Conservation (phyloP, 164 flowering plant species). For the Nelumbo lutea region DNA sequence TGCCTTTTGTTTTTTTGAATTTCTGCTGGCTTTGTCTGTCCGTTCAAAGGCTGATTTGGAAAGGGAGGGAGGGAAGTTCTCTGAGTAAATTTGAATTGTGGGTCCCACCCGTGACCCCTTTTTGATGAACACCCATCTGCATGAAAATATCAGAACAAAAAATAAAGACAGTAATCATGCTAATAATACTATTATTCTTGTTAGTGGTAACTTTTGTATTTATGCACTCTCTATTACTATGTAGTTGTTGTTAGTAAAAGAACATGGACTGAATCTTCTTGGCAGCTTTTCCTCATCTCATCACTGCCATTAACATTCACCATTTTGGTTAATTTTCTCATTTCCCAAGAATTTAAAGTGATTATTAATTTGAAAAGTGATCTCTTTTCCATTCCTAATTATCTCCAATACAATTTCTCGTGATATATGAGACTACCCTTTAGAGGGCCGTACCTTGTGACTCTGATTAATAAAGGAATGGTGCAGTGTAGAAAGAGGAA, state of each 20-base stretch:
- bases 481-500: conserved; percentile 18
- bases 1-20: conserved; percentile 24
- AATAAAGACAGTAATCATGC: not conserved
- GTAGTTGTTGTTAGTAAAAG: conserved; percentile 5
- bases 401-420: conserved; percentile 1
- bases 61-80: conserved; percentile 18
- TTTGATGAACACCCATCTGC: conserved; percentile 18
- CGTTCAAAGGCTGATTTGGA: conserved; percentile 33
- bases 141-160: conserved; percentile 13
- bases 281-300: conserved; percentile 38
- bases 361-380: not conserved
- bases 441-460: conserved; percentile 14
- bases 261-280: conserved; percentile 26
- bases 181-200: not conserved
- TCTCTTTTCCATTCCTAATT: not conserved
- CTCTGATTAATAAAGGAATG: conserved; percentile 21
- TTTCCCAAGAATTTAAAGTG: conserved; percentile 15
- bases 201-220: not conserved
- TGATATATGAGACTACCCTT: conserved; percentile 6
- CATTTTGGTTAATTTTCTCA: conserved; percentile 4
- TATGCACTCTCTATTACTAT: not conserved
- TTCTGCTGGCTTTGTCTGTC: conserved; percentile 47
- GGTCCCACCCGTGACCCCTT: conserved; percentile 15
- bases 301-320: conserved; percentile 11
- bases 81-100: conserved; percentile 18